Base-by-base conservation (phyloP, 2,329 filamentous ascomycete genomes). In the Hymenotorrendiella dingleyae region DNA sequence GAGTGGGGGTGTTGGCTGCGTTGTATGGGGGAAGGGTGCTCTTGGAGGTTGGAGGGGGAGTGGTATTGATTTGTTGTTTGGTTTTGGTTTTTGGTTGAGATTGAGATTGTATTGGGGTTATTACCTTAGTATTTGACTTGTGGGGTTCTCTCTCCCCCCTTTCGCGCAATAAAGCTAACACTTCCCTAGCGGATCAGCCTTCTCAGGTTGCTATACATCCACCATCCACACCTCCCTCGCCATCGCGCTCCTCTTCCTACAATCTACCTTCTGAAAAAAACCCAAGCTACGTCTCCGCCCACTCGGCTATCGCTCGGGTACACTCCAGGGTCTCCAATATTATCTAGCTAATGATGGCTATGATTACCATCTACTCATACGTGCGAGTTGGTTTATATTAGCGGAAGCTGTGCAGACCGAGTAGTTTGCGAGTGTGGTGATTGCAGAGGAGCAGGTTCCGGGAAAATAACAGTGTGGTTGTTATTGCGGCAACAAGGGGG, bases 211-310 rank as follows among this genome's bases (percentile, higher is more conserved):
- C 34, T 36, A 34, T 20, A 10, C 17, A 6, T 12, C 32, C 21
- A 46, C 49, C 5, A 36, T 40, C n/a, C 52, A 49, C 4, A 57
- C 55, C 8, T 48, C 51, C 8, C 46, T 58, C 6, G 54, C 53
- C 12, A 30, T 24, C 0, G 48, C 47, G 4, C 51, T 56, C 23
- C 7, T 42, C 24, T 45, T 36, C 34, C 40, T 53, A 10, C 26
- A 53, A 28, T 33, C 43, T 10, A 43, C 49, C 22, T 55, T 47
- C 45, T n/a, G n/a, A 29, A 12, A 37, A 48, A 27, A 40, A 41
- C 14, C 42, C 53, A 1, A 38, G 42, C 10, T 52, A 41, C 17
- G 54, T 53, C 4, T 47, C 47, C 24, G 51, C 48, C n/a, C 11
- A 32, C n/a, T 20, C 33, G 4, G 55, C 53, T 21, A 49, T 58